Conservation (phyloP, 352 stramenopile genomes). For the Albugo candida region DNA sequence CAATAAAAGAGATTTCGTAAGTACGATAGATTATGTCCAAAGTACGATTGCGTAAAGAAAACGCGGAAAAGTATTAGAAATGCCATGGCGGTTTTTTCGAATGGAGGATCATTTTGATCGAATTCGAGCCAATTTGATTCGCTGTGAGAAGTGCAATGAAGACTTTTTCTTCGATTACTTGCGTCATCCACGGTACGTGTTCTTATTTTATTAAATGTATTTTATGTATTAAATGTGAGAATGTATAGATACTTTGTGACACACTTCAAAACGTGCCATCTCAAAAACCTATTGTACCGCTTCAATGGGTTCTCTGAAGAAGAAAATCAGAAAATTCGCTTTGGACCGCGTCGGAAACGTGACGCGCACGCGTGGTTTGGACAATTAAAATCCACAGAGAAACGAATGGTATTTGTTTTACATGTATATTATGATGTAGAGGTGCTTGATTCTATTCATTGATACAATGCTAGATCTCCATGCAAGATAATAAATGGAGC, state of each 20-base stretch:
- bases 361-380: conserved; percentile 50
- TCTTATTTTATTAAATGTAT: background rate
- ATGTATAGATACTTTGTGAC: conserved; percentile 46
- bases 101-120: conserved; percentile 52
- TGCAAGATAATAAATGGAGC: conserved; percentile 74
- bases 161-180: conserved; percentile 71
- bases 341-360: conserved; percentile 43
- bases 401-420: conserved; percentile 30
- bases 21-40: too few species aligned
- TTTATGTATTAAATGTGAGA: background rate
- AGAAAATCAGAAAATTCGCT: conserved; percentile 50
- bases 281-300: conserved; percentile 59
- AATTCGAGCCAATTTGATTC: conserved; percentile 45
- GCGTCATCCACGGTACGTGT: conserved; percentile 32
- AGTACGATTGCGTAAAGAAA: too few species aligned
- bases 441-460: background rate
- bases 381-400: conserved; percentile 71
- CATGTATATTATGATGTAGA: background rate
- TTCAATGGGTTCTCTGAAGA: conserved; percentile 58
- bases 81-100: conserved; percentile 9
- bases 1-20: too few species aligned
- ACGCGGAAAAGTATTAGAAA: too few species aligned
- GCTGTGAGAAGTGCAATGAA: conserved; percentile 61
- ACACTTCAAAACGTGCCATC: conserved; percentile 60
- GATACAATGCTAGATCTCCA: conserved; percentile 27